phyloP scores from a whole-genome alignment of 139 green algal genomes.

The Asterochloris sp. region DNA sequence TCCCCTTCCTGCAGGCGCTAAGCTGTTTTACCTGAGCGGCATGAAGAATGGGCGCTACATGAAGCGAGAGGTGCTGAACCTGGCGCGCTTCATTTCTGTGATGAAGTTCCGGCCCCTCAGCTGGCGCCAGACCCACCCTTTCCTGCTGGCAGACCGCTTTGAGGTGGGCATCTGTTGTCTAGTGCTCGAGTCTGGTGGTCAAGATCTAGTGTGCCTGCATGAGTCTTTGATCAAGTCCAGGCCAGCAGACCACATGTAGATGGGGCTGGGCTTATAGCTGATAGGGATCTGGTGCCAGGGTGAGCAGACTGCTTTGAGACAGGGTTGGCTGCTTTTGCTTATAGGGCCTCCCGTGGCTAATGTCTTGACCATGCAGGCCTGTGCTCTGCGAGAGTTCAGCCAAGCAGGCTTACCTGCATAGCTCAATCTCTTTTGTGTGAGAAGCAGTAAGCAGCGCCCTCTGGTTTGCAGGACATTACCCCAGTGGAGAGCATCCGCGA shows the following conservation, averaged over 20 bases:
- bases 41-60: conserved; percentile 84
- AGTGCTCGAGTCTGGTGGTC: not conserved
- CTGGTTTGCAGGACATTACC: conserved; percentile 88
- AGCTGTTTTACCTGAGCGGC: conserved; percentile 97
- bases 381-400: too few relatives aligned
- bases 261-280: too few relatives aligned
- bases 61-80: conserved; percentile 89
- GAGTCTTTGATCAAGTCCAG: not conserved
- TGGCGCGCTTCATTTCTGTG: conserved; percentile 92
- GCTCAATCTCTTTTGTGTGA: too few relatives aligned
- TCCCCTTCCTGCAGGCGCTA: conserved; percentile 65
- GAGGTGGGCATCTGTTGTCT: conserved; percentile 34
- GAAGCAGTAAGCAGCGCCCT: conserved; percentile 28
- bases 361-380: too few relatives aligned
- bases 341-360: too few relatives aligned
- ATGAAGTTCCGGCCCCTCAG: conserved; percentile 91
- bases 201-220: not conserved
- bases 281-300: too few relatives aligned
- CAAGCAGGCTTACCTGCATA: too few relatives aligned
- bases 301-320: too few relatives aligned
- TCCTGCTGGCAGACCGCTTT: conserved; percentile 86
- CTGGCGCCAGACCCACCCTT: conserved; percentile 88
- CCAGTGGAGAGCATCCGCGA: conserved; percentile 58
- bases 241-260: too few relatives aligned
- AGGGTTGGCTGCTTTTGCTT: too few relatives aligned